Base-by-base conservation (phyloP, 495 filamentous ascomycete genomes). In the Tuber brumale region DNA sequence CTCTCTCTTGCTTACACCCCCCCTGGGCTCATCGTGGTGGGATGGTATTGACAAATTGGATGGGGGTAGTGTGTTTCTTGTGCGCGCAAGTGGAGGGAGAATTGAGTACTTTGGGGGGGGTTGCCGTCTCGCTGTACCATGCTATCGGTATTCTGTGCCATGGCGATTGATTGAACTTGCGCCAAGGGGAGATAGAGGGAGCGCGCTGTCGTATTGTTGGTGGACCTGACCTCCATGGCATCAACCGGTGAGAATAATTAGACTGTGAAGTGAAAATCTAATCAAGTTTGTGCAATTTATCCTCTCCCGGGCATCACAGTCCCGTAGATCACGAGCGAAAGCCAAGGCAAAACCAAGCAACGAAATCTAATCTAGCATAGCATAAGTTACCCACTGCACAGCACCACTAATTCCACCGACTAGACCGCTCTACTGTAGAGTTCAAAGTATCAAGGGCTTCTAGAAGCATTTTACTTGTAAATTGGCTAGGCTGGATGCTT, bases 31-130 rank as follows among this genome's bases (percentile, higher is more conserved):
- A n/a, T n/a, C 61, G 44, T 51, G 37, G n/a, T 46, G 23, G 44
- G 57, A n/a, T 35, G 45, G 39, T 10, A 70, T 71, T 79, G 70
- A 73, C 37, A 39, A 72, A 51, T 48, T 43, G 70, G 37, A 16
- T 43, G 12, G 10, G 75, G 21, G 74, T 73, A 90, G 89, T 90
- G 89, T 77, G 89, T 89, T 86, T 86, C 85, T 31, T 90, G 89
- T 79, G 87, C 85, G 12, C 83, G 86, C 74, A 83, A 86, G 37
- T 90, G 89, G 89, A 87, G 88, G 81, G 88, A 90, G 66, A 88
- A 89, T 71, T 88, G 77, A 66, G 27, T 27, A 9, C 51, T 27
- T 21, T n/a, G n/a, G n/a, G 9, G 23, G n/a, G 23, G n/a, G n/a
- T 27, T 61, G 27, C 14, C 23, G 23, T 61, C 2, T 61, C 10